phyloP scores from a whole-genome alignment of 2,329 filamentous ascomycete species.

The Bipolaris zeicola region DNA sequence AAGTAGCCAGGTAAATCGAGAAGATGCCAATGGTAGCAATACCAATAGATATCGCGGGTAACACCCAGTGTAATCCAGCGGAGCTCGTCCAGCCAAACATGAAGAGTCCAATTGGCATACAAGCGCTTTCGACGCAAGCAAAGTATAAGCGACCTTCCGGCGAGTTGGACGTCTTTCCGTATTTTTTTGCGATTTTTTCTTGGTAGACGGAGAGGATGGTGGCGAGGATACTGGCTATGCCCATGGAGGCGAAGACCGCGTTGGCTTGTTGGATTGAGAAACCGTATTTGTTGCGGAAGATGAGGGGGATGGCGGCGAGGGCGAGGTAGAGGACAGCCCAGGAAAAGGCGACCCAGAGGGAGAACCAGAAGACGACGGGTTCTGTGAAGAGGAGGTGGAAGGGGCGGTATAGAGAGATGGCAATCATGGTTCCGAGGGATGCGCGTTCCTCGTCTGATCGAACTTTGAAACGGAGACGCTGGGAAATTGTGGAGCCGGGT shows the following conservation, averaged over 20 bases:
- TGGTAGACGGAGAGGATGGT: conserved; percentile 74
- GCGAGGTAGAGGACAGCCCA: conserved; percentile 90
- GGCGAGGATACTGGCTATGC: conserved; percentile 67
- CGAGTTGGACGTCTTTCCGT: conserved; percentile 45
- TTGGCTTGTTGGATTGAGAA: conserved; percentile 72
- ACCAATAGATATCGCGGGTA: conserved; percentile 70
- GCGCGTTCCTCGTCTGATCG: conserved; percentile 77
- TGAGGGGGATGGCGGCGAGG: conserved; percentile 78
- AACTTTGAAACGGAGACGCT: conserved; percentile 78
- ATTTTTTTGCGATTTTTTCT: conserved; percentile 65
- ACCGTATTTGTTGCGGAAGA: conserved; percentile 70
- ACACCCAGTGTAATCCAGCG: conserved; percentile 70
- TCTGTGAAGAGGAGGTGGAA: conserved; percentile 79
- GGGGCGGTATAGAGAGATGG: conserved; percentile 74
- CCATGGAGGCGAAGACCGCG: conserved; percentile 75
- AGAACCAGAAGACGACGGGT: conserved; percentile 83
- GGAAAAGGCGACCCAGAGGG: conserved; percentile 84
- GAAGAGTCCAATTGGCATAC: conserved; percentile 81
- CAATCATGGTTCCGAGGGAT: conserved; percentile 71
- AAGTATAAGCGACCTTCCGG: conserved; percentile 86
- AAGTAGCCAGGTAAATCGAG: conserved; percentile 76
- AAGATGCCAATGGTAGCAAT: conserved; percentile 85
- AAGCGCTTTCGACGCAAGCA: conserved; percentile 73
- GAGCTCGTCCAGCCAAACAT: conserved; percentile 77
- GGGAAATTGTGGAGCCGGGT: conserved; percentile 39